A percentile compares a stretch with the other conserved stretches of the same genome.
These are phyloP conservation scores for Neopestalotiopsis clavispora DNA, from an alignment of 2,329 filamentous ascomycete genomes.

Conservation along the genomic window DNA sequence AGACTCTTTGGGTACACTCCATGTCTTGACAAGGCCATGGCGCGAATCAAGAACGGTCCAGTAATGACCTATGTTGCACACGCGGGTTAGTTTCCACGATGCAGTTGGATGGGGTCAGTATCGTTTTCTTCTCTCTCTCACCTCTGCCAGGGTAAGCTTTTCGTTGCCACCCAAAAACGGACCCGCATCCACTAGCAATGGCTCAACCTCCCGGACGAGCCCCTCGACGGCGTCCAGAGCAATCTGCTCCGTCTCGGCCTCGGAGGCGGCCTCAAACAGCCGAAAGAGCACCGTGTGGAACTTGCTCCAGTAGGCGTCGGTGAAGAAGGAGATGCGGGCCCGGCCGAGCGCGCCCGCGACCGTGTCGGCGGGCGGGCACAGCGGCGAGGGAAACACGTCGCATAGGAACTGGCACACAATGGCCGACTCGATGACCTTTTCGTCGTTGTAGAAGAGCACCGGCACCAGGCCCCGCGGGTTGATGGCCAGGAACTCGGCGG, in stretches of 20 bases:
- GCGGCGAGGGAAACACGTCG: slow-evolving; percentile 16
- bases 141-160: slow-evolving; percentile 21
- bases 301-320: slow-evolving; percentile 21
- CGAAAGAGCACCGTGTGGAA: slow-evolving; percentile 20
- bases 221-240: slow-evolving; percentile 14
- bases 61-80: slow-evolving; percentile 13
- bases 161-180: slow-evolving; percentile 21
- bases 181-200: slow-evolving; percentile 17
- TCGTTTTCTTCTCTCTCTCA: background rate
- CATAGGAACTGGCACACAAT: slow-evolving; percentile 22
- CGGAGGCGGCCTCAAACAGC: slow-evolving; percentile 13
- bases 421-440: slow-evolving; percentile 20
- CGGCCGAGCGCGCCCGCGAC: slow-evolving; percentile 19
- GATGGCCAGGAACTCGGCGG: slow-evolving; percentile 18
- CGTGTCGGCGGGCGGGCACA: slow-evolving; percentile 19
- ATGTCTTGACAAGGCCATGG: slow-evolving; percentile 19
- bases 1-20: slow-evolving; percentile 19
- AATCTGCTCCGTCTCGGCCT: slow-evolving; percentile 17
- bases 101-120: too few relatives aligned
- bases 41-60: slow-evolving; percentile 20
- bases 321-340: slow-evolving; percentile 20
- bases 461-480: slow-evolving; percentile 22
- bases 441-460: slow-evolving; percentile 16
- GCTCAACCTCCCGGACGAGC: slow-evolving; percentile 20
- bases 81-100: too few relatives aligned